phyloP scores from a whole-genome alignment of 495 filamentous ascomycete species.

The Aspergillus diversus region DNA sequence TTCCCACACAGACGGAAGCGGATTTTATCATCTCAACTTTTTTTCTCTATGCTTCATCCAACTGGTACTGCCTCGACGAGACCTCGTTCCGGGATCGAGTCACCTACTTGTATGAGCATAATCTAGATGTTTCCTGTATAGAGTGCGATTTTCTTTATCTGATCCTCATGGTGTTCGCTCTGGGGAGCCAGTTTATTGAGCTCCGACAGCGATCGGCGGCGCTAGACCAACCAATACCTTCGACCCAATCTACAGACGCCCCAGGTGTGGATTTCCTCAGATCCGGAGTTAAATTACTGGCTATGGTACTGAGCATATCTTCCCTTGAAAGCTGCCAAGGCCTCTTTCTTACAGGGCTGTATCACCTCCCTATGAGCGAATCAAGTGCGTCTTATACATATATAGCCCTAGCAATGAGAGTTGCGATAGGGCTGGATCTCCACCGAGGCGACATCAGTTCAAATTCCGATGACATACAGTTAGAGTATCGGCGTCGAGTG shows the following conservation, averaged over 20 bases:
- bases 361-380: too few relatives aligned
- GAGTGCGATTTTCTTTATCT: constrained; percentile 27
- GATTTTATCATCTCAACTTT: constrained; percentile 29
- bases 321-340: too few relatives aligned
- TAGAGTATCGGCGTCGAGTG: too few relatives aligned
- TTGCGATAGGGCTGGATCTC: too few relatives aligned
- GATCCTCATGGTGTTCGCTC: constrained; percentile 26
- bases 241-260: background rate
- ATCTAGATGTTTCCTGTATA: constrained; percentile 17
- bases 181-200: constrained; percentile 32
- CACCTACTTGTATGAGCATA: constrained; percentile 24
- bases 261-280: constrained; percentile 22
- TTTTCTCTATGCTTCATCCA: constrained; percentile 29
- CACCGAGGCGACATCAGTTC: too few relatives aligned
- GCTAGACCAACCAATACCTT: background rate
- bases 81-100: constrained; percentile 24
- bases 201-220: constrained; percentile 22
- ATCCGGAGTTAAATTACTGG: constrained; percentile 18
- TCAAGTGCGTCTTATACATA: too few relatives aligned
- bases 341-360: too few relatives aligned
- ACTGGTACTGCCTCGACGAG: constrained; percentile 34
- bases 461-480: too few relatives aligned
- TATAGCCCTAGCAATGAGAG: too few relatives aligned
- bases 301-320: too few relatives aligned
- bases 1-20: background rate